Evolutionary conservation across 768 basidiomycete genomes (phyloP).

Genomic region (Suillus fuscotomentosus): DNA sequence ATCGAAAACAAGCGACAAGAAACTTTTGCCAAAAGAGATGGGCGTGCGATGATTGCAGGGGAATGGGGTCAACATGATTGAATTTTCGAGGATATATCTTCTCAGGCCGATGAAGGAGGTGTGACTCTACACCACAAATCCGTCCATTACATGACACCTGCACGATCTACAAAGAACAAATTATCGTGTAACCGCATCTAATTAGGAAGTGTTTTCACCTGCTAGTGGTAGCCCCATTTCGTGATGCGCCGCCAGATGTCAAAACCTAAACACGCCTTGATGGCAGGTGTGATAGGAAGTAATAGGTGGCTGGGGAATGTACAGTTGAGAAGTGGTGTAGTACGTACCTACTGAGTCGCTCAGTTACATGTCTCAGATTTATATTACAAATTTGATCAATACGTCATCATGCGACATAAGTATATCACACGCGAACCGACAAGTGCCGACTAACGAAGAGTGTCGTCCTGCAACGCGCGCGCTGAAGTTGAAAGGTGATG

Average conservation of each 20-base stretch:
- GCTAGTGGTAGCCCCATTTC: neutral
- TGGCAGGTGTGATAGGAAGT: neutral
- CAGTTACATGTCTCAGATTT: too few species aligned
- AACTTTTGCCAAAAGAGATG: conserved; percentile 3
- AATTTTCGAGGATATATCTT: conserved; percentile 9
- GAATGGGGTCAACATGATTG: neutral
- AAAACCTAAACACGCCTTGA: neutral
- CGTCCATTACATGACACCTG: neutral
- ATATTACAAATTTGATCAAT: too few species aligned
- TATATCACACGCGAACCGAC: too few species aligned
- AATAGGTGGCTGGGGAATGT: neutral
- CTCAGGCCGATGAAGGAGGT: conserved; percentile 7
- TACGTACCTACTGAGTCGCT: too few species aligned
- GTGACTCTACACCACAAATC: conserved; percentile 8
- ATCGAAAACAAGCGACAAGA: conserved; percentile 2
- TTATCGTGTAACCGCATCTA: neutral
- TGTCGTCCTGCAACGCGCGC: too few species aligned
- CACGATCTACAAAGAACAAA: neutral
- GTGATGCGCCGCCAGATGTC: neutral
- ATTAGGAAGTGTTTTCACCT: conserved; percentile 11
- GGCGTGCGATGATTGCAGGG: conserved; percentile 3
- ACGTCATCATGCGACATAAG: too few species aligned
- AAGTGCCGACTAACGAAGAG: too few species aligned
- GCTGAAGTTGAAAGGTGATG: too few species aligned
- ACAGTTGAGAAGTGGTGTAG: too few species aligned